Conservation (phyloP, 768 basidiomycete genomes). For the Tricholoma flavovirens region DNA sequence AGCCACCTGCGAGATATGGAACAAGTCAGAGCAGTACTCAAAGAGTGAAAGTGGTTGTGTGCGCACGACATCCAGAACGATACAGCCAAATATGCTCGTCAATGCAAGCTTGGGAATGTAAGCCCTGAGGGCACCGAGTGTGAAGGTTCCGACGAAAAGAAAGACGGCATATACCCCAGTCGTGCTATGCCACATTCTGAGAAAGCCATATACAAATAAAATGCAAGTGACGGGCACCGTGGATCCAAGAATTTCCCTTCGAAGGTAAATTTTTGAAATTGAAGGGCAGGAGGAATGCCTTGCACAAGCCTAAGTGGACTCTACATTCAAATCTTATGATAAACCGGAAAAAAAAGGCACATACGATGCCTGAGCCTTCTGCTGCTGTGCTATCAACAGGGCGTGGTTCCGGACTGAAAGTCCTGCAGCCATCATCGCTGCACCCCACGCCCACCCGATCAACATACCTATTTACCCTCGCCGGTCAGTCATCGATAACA, state of each 20-base stretch:
- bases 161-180: constrained; percentile 41
- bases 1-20: constrained; percentile 24
- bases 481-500: not conserved
- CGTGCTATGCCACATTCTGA: constrained; percentile 17
- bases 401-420: constrained; percentile 29
- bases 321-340: not conserved
- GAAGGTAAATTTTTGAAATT: constrained; percentile 29
- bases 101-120: constrained; percentile 34
- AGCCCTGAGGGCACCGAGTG: constrained; percentile 32
- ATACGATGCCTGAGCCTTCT: constrained; percentile 31
- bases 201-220: not conserved
- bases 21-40: not conserved
- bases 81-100: constrained; percentile 37
- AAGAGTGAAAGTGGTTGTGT: not conserved
- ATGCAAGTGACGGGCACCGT: constrained; percentile 21
- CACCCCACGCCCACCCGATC: constrained; percentile 43
- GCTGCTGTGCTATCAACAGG: constrained; percentile 28
- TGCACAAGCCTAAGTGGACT: constrained; percentile 18
- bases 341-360: constrained; percentile 8
- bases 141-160: constrained; percentile 38
- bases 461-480: constrained; percentile 28
- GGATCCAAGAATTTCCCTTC: constrained; percentile 39
- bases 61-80: constrained; percentile 36
- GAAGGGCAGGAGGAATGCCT: constrained; percentile 21
- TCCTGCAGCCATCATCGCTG: constrained; percentile 37